A percentile compares a stretch with the other conserved stretches of the same genome.
Evolutionary conservation across 352 stramenopile species (phyloP).

Genomic region (Detonula confervacea): DNA sequence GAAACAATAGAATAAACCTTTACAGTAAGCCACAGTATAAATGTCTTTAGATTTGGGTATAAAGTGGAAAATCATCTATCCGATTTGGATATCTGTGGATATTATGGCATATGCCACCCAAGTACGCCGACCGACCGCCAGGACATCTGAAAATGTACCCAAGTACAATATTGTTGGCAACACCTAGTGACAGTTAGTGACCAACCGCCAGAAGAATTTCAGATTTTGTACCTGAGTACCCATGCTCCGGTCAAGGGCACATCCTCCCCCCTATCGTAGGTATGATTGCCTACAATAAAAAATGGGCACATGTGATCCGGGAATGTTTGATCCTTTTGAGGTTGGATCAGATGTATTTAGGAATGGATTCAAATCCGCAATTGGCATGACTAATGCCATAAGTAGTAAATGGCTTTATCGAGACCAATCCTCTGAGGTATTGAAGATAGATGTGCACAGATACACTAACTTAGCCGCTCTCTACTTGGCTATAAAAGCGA

Average conservation of each 20-base stretch:
- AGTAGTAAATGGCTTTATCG: too few relatives aligned
- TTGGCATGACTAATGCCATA: too few relatives aligned
- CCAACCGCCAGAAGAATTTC: background rate
- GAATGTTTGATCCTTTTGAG: too few relatives aligned
- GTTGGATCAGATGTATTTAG: too few relatives aligned
- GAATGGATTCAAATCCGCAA: too few relatives aligned
- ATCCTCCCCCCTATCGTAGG: background rate
- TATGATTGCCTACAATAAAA: too few relatives aligned
- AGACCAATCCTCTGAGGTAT: too few relatives aligned
- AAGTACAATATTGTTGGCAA: too few relatives aligned
- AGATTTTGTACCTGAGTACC: background rate
- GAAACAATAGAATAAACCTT: background rate
- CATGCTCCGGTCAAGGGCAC: background rate
- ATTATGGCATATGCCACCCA: background rate
- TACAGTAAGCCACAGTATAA: background rate
- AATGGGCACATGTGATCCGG: too few relatives aligned
- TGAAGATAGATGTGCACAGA: too few relatives aligned
- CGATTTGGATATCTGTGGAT: background rate
- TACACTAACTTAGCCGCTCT: too few relatives aligned
- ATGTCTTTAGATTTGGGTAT: background rate
- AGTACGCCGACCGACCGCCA: background rate
- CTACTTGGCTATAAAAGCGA: too few relatives aligned
- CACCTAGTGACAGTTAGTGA: conserved; percentile 7
- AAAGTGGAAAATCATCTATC: background rate
- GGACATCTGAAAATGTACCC: background rate